Percentiles rank a stretch among this genome's conserved stretches.
Evolutionary conservation across 768 basidiomycete genomes (phyloP).

Genomic region (Pulveroboletus sp.): DNA sequence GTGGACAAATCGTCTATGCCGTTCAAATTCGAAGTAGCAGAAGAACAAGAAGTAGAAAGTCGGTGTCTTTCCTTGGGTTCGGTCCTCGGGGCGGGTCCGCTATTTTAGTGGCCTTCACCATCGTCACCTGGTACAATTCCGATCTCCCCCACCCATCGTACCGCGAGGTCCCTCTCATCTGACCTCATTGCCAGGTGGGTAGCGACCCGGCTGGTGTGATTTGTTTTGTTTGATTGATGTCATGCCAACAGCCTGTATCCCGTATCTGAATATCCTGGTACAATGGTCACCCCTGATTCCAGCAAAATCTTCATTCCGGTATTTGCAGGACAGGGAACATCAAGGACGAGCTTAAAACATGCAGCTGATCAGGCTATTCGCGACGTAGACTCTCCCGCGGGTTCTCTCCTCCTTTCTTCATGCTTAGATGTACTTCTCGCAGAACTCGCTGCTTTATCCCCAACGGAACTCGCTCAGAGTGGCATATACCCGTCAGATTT

Average conservation of each 20-base stretch:
- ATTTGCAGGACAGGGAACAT: constrained; percentile 57
- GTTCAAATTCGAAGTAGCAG: constrained; percentile 11
- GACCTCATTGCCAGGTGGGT: constrained; percentile 7
- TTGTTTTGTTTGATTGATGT: not conserved
- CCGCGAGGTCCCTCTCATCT: not conserved
- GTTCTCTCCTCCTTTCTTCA: constrained; percentile 45
- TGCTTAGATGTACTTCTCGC: constrained; percentile 48
- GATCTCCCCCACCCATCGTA: not conserved
- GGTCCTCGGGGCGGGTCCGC: constrained; percentile 1
- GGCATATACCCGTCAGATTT: constrained; percentile 49
- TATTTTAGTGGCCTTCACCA: constrained; percentile 13
- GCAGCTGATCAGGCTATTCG: constrained; percentile 38
- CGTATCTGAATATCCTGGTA: not conserved
- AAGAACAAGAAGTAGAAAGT: constrained; percentile 21
- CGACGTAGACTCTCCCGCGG: constrained; percentile 42
- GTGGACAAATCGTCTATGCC: constrained; percentile 6
- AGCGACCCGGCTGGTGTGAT: not conserved
- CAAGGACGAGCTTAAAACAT: constrained; percentile 29
- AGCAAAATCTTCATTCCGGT: constrained; percentile 39
- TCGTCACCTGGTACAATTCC: not conserved
- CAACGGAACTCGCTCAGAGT: constrained; percentile 30
- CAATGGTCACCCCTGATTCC: constrained; percentile 7
- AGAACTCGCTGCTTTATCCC: constrained; percentile 49
- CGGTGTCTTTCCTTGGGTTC: constrained; percentile 16
- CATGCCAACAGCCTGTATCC: not conserved